A percentile compares a stretch with the other conserved stretches of the same genome.
phyloP scores from a whole-genome alignment of 2,329 filamentous ascomycete genomes.

The Pseudopithomyces maydicus region DNA sequence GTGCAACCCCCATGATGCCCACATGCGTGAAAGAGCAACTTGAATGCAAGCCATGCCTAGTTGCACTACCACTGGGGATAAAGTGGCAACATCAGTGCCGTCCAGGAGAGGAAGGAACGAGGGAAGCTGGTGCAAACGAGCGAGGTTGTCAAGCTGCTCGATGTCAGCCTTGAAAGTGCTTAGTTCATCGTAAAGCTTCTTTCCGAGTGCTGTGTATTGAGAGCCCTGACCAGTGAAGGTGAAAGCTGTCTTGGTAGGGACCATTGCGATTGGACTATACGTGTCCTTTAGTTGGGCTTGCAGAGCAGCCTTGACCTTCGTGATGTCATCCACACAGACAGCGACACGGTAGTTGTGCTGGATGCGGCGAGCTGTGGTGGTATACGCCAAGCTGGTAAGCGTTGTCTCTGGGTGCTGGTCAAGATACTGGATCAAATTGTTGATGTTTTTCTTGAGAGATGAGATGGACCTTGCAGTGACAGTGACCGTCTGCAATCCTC shows the following conservation, averaged over 20 bases:
- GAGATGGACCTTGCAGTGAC: slow-evolving; percentile 58
- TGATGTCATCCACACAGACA: slow-evolving; percentile 53
- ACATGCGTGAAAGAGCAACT: slow-evolving; percentile 59
- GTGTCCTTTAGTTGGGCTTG: slow-evolving; percentile 55
- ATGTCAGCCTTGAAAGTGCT: slow-evolving; percentile 56
- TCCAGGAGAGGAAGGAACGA: slow-evolving; percentile 57
- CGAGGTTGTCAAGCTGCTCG: slow-evolving; percentile 55
- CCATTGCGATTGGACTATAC: slow-evolving; percentile 60
- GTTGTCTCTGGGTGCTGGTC: slow-evolving; percentile 52
- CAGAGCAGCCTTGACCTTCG: slow-evolving; percentile 52
- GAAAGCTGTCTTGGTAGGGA: slow-evolving; percentile 56
- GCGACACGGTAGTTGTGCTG: slow-evolving; percentile 60
- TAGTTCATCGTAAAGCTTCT: slow-evolving; percentile 56
- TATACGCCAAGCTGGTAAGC: slow-evolving; percentile 57
- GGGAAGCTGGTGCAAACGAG: slow-evolving; percentile 52
- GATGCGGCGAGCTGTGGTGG: slow-evolving; percentile 58
- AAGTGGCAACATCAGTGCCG: slow-evolving; percentile 54
- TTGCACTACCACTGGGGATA: slow-evolving; percentile 59
- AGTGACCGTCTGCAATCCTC: slow-evolving; percentile 54
- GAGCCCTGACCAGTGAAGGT: slow-evolving; percentile 60
- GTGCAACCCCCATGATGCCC: slow-evolving; percentile 60
- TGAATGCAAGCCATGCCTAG: slow-evolving; percentile 60
- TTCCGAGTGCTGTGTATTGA: slow-evolving; percentile 57
- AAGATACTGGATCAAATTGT: slow-evolving; percentile 53
- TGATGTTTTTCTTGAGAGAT: slow-evolving; percentile 58